Conservation (phyloP, 2,329 filamentous ascomycete genomes). For the Phialemoniopsis sp. region DNA sequence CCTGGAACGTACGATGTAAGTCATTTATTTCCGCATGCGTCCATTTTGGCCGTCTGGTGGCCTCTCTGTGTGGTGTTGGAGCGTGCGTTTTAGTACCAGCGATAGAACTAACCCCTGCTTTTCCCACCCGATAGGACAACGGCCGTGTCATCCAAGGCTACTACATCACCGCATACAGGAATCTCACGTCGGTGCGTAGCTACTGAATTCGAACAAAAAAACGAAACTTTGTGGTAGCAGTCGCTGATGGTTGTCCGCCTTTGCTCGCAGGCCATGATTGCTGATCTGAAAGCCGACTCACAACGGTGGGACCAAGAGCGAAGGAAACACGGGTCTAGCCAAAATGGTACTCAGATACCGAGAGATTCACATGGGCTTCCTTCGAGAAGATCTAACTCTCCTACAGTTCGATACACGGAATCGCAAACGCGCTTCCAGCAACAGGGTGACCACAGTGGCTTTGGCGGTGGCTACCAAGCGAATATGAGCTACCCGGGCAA, state of each 20-base stretch:
- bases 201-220: constrained; percentile 1
- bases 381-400: constrained; percentile 56
- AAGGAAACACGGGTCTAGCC: constrained; percentile 48
- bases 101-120: constrained; percentile 1
- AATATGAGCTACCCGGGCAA: constrained; percentile 48
- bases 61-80: not conserved
- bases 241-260: not conserved
- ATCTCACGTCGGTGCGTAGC: constrained; percentile 67
- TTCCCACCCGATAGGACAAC: constrained; percentile 34
- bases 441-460: constrained; percentile 4
- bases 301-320: constrained; percentile 59
- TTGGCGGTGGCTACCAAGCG: constrained; percentile 16
- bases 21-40: constrained; percentile 8
- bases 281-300: constrained; percentile 58
- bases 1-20: constrained; percentile 71
- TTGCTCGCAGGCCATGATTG: constrained; percentile 53
- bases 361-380: constrained; percentile 42
- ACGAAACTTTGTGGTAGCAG: not conserved
- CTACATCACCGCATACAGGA: constrained; percentile 75
- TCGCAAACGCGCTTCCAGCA: constrained; percentile 24
- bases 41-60: constrained; percentile 1
- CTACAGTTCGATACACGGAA: constrained; percentile 53
- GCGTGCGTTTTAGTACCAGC: constrained; percentile 1
- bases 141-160: constrained; percentile 65
- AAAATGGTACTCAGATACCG: constrained; percentile 55